Conservation (phyloP, 495 filamentous ascomycete species). For the Chaetomium tenue region DNA sequence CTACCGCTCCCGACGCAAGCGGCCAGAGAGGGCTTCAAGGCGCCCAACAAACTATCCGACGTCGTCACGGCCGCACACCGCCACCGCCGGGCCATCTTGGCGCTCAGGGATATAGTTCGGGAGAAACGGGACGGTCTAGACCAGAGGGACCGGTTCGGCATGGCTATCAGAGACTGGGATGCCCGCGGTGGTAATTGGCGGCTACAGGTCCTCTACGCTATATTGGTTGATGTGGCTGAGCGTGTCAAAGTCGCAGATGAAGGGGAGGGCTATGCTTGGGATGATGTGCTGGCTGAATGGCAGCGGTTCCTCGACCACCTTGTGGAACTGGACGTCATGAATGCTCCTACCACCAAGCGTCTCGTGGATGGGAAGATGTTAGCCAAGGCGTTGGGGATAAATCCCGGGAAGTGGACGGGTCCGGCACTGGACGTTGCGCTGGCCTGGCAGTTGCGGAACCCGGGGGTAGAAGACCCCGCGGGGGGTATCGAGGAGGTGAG, state of each 20-base stretch:
- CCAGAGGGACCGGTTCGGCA: constrained; percentile 58
- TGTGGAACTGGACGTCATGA: constrained; percentile 49
- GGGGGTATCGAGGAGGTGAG: constrained; percentile 65
- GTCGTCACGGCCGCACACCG: constrained; percentile 63
- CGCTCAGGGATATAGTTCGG: constrained; percentile 53
- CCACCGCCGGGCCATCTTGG: constrained; percentile 58
- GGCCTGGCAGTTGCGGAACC: constrained; percentile 83
- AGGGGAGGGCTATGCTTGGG: constrained; percentile 13
- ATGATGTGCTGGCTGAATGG: constrained; percentile 50
- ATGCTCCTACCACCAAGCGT: constrained; percentile 54
- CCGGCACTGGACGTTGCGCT: constrained; percentile 67
- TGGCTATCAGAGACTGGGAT: constrained; percentile 77
- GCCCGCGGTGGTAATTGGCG: constrained; percentile 63
- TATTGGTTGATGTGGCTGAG: constrained; percentile 63
- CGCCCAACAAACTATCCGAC: constrained; percentile 66
- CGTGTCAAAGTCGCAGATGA: constrained; percentile 22
- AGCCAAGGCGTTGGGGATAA: constrained; percentile 55
- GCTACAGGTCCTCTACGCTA: constrained; percentile 65
- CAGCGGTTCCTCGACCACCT: constrained; percentile 56
- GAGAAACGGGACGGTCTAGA: constrained; percentile 36
- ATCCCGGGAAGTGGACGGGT: constrained; percentile 76
- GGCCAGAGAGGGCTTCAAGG: constrained; percentile 75
- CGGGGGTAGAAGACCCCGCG: constrained; percentile 57
- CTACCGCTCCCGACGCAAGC: constrained; percentile 52
- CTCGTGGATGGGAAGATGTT: constrained; percentile 67